phyloP scores from a whole-genome alignment of 2,329 filamentous ascomycete genomes.

The Aspergillus fijiensis region DNA sequence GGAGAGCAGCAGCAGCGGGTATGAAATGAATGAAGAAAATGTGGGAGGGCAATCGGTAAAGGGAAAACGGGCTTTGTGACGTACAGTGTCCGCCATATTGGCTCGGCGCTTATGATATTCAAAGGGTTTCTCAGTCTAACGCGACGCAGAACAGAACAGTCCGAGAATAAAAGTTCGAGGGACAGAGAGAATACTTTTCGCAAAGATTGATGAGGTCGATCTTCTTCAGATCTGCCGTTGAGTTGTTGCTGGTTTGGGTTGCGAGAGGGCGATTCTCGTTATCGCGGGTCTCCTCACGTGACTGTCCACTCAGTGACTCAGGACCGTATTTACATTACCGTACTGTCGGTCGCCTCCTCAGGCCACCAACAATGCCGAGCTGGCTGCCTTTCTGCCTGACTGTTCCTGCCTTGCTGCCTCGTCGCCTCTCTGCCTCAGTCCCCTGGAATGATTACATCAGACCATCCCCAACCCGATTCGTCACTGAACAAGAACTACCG shows the following conservation, averaged over 20 bases:
- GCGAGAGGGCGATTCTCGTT: slow-evolving; percentile 23
- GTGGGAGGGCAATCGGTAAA: slow-evolving; percentile 41
- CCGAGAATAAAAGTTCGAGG: slow-evolving; percentile 1
- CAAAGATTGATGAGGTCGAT: not conserved
- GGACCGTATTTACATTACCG: slow-evolving; percentile 9
- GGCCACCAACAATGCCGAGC: not conserved
- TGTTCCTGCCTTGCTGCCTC: not conserved
- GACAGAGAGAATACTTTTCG: not conserved
- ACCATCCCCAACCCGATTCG: not conserved
- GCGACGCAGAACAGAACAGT: not conserved
- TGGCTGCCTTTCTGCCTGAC: no score
- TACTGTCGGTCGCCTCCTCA: not conserved
- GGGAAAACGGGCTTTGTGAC: slow-evolving; percentile 37
- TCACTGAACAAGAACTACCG: not conserved
- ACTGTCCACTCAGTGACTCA: slow-evolving; percentile 22
- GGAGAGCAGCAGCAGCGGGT: not conserved
- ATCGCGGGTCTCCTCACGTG: slow-evolving; percentile 15
- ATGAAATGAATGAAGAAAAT: slow-evolving; percentile 38
- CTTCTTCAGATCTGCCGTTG: slow-evolving; percentile 4
- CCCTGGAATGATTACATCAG: slow-evolving; percentile 9
- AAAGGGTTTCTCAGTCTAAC: slow-evolving; percentile 4
- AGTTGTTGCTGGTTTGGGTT: slow-evolving; percentile 8
- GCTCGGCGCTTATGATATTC: slow-evolving; percentile 1
- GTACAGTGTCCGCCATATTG: slow-evolving; percentile 46
- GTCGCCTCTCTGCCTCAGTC: not conserved